A percentile compares a stretch with the other conserved stretches of the same genome.
These are phyloP conservation scores for Phialophora expanda DNA, from an alignment of 2,329 filamentous ascomycete genomes.

Conservation along the genomic window DNA sequence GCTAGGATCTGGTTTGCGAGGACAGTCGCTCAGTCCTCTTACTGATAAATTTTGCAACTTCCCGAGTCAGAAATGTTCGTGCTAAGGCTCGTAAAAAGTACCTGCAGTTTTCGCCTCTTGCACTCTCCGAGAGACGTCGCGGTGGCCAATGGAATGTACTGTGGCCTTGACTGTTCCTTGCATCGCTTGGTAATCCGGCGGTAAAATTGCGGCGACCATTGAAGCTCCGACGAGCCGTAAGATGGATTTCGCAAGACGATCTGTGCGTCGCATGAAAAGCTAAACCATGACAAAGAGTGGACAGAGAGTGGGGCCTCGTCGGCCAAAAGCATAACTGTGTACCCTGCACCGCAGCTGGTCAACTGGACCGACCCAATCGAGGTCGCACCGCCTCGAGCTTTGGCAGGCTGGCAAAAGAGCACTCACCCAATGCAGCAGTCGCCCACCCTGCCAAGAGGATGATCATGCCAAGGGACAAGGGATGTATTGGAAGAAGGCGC, in stretches of 20 bases:
- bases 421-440: background rate
- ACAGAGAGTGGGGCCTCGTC: conserved; percentile 7
- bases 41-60: conserved; percentile 6
- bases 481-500: background rate
- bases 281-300: background rate
- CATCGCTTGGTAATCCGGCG: conserved; percentile 19
- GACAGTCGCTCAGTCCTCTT: background rate
- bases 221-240: background rate
- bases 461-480: background rate
- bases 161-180: conserved; percentile 6
- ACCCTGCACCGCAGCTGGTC: background rate
- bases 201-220: conserved; percentile 8
- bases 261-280: background rate
- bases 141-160: background rate
- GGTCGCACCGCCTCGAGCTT: background rate
- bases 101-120: conserved; percentile 1
- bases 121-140: background rate
- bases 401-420: background rate
- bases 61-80: conserved; percentile 6
- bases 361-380: background rate
- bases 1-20: background rate
- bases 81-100: conserved; percentile 2
- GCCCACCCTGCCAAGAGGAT: background rate
- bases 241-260: background rate
- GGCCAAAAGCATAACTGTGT: background rate